Conservation (phyloP, 1,139 yeast species). For the Petasospora fabianii region DNA sequence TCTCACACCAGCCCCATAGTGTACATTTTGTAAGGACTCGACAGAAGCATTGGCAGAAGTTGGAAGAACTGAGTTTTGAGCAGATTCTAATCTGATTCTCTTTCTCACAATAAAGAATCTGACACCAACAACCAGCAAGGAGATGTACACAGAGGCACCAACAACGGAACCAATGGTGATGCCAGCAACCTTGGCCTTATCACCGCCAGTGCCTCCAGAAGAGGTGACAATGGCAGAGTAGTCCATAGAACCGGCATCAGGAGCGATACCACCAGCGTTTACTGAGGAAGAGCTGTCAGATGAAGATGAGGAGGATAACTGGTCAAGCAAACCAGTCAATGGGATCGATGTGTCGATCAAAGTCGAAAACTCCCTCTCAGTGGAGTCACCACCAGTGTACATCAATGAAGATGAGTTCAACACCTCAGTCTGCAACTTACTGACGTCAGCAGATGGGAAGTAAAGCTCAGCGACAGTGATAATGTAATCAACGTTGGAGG, state of each 20-base stretch:
- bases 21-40: constrained; percentile 27
- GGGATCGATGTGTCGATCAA: constrained; percentile 66
- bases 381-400: constrained; percentile 46
- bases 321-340: constrained; percentile 44
- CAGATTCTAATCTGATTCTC: constrained; percentile 22
- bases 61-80: constrained; percentile 21
- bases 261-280: constrained; percentile 13
- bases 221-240: constrained; percentile 19
- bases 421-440: constrained; percentile 42
- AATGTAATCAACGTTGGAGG: constrained; percentile 46
- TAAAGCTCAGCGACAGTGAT: constrained; percentile 77
- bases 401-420: constrained; percentile 43
- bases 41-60: constrained; percentile 27
- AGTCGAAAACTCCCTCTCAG: constrained; percentile 46
- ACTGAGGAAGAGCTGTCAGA: constrained; percentile 9
- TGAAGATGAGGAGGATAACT: constrained; percentile 19
- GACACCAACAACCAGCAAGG: constrained; percentile 42
- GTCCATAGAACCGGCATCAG: constrained; percentile 33
- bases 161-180: constrained; percentile 56
- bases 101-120: constrained; percentile 35
- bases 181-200: constrained; percentile 21
- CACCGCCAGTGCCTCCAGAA: constrained; percentile 1
- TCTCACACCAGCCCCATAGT: constrained; percentile 27
- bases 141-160: constrained; percentile 57
- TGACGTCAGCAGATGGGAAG: constrained; percentile 52